Evolutionary conservation across 1,284 basidiomycete species (phyloP).

Genomic region (Microbotryomycetes sp.): DNA sequence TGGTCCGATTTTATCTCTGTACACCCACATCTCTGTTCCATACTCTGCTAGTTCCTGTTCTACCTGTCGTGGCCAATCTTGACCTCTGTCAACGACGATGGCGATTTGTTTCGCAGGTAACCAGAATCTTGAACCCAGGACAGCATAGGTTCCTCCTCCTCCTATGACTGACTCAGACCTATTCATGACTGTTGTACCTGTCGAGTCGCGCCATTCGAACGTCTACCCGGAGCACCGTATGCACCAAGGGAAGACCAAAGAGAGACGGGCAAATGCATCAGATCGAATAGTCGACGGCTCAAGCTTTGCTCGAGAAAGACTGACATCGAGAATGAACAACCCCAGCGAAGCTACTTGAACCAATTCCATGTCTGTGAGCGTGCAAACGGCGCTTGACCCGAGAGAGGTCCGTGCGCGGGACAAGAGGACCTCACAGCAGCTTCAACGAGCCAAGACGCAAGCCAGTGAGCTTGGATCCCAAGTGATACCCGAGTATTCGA

Average conservation of each 20-base stretch:
- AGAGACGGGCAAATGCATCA: neutral
- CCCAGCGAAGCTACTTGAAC: constrained; percentile 17
- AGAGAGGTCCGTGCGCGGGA: no score
- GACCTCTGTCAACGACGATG: constrained; percentile 77
- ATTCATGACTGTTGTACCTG: constrained; percentile 3
- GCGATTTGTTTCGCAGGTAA: constrained; percentile 57
- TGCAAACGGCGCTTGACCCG: no score
- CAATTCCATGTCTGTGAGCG: no score
- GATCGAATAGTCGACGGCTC: neutral
- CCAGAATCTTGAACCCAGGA: constrained; percentile 75
- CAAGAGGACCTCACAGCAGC: no score
- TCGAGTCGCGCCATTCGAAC: constrained; percentile 17
- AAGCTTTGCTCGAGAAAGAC: neutral
- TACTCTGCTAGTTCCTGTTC: constrained; percentile 56
- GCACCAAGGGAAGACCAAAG: neutral
- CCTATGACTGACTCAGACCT: constrained; percentile 59
- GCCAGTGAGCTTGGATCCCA: no score
- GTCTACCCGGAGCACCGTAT: no score
- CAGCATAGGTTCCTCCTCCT: constrained; percentile 65
- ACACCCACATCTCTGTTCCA: constrained; percentile 65
- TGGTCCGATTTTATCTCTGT: constrained; percentile 55
- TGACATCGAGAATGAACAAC: constrained; percentile 30
- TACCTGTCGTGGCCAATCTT: constrained; percentile 64
- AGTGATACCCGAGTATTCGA: no score
- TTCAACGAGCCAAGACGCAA: no score